Evolutionary conservation across 2,329 filamentous ascomycete species (phyloP).

Genomic region (Dactylellina drechsleri): DNA sequence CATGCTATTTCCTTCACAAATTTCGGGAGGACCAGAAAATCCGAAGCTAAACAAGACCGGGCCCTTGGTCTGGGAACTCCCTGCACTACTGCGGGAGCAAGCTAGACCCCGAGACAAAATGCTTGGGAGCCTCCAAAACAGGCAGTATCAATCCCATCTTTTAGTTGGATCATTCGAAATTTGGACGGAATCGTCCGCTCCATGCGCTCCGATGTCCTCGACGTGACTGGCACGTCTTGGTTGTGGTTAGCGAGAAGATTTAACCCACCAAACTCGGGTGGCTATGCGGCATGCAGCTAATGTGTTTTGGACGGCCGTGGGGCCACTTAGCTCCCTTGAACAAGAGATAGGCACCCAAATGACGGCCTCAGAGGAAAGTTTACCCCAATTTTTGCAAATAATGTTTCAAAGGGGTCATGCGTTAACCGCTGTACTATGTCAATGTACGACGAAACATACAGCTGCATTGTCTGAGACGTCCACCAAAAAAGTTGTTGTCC

Average conservation of each 20-base stretch:
- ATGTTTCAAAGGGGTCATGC: slow-evolving; percentile 10
- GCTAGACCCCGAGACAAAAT: slow-evolving; percentile 20
- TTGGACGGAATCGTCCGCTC: slow-evolving; percentile 15
- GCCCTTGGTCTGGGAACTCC: background rate
- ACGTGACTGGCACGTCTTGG: background rate
- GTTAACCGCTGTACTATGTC: background rate
- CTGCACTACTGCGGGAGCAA: slow-evolving; percentile 10
- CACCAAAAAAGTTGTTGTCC: background rate
- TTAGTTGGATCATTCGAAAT: background rate
- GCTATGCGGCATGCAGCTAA: slow-evolving; percentile 2
- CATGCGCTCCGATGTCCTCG: slow-evolving; percentile 8
- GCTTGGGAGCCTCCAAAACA: slow-evolving; percentile 10
- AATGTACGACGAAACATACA: too few relatives aligned
- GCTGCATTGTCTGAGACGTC: background rate
- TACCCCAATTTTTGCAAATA: too few relatives aligned
- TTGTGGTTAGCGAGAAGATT: too few relatives aligned
- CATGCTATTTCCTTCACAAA: background rate
- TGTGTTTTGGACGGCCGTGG: background rate
- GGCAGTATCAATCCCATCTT: slow-evolving; percentile 17
- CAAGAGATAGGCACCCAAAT: background rate
- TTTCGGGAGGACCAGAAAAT: background rate
- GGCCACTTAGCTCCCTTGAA: background rate
- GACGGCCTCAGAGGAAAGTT: too few relatives aligned
- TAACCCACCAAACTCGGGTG: too few relatives aligned
- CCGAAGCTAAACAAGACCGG: background rate